Base-by-base conservation (phyloP, 495 filamentous ascomycete genomes). In the Chaetomium fimeti region DNA sequence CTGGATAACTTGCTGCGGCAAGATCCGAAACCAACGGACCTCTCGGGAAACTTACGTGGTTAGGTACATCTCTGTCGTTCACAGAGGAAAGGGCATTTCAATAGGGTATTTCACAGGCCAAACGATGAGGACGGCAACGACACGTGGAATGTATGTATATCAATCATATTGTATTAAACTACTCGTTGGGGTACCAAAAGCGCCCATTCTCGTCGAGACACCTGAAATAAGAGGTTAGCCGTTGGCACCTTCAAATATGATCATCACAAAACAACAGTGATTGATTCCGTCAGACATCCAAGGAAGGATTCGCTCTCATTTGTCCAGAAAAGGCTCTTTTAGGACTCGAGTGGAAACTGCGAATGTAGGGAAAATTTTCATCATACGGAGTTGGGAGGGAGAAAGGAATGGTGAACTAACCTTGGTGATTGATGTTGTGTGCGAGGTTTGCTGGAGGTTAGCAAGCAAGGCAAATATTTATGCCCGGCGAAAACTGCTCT, bases 291-390 rank as follows among this genome's bases (percentile, higher is more conserved):
- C 81, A 86, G 82, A 86, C 84, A 87, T 86, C 85, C 84, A 86
- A 87, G 82, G 83, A 85, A 87, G 84, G 48, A 71, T 74, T 73
- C 49, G 63, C 73, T 70, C 80, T 82, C 84, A 85, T 85, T 79
- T 81, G 76, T 77, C 76, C 75, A 77, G 65, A 69, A 70, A 36
- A 82, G 82, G 84, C 82, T 86, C 81, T 76, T 69, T 64, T 70
- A 75, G 79, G 83, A 76, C 83, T 87, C 81, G 75, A 83, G 85
- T 86, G 84, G 81, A 87, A 87, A 87, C 84, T 87, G 84, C 84
- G 84, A 87, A 86, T 84, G 79, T 81, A 36, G 74, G 77, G 75
- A 75, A 79, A 65, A 80, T 80, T 85, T 72, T 66, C 61, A 71
- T 74, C 84, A 87, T 86, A 68, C 66, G 79, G 76, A 62, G 58